Evolutionary conservation across 1,139 yeast genomes (phyloP).

Genomic region (Spencermartinsiella ligniputridi): DNA sequence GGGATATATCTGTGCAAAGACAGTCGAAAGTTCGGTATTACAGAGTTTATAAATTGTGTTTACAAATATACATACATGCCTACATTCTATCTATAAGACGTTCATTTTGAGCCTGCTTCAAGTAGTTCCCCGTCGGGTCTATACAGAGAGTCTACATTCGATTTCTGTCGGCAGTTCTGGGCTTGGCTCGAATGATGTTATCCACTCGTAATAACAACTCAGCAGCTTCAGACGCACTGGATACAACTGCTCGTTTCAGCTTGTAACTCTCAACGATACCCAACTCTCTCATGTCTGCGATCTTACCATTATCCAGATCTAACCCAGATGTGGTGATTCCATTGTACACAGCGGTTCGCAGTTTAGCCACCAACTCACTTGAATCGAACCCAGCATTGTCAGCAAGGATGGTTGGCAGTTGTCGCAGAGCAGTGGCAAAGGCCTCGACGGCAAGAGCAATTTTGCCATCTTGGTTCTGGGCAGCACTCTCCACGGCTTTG

Average conservation of each 20-base stretch:
- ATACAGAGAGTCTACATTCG: conserved; percentile 16
- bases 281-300: conserved; percentile 90
- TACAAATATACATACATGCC: background rate
- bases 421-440: conserved; percentile 89
- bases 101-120: too few species aligned
- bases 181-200: conserved; percentile 93
- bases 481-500: conserved; percentile 92
- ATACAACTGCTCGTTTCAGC: conserved; percentile 90
- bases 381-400: conserved; percentile 98
- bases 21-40: too few species aligned
- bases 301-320: conserved; percentile 74
- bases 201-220: conserved; percentile 93
- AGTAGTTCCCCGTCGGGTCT: too few species aligned
- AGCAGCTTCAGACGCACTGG: conserved; percentile 95
- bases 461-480: conserved; percentile 91
- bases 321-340: conserved; percentile 91
- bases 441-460: conserved; percentile 92
- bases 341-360: conserved; percentile 87
- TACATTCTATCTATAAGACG: background rate
- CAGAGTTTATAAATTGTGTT: too few species aligned
- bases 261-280: conserved; percentile 92
- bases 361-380: conserved; percentile 82
- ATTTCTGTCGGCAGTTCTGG: conserved; percentile 91
- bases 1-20: too few species aligned
- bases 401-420: conserved; percentile 90